phyloP scores from a whole-genome alignment of 225 moss, liverwort and hornwort species.

The Lunularia cruciata region DNA sequence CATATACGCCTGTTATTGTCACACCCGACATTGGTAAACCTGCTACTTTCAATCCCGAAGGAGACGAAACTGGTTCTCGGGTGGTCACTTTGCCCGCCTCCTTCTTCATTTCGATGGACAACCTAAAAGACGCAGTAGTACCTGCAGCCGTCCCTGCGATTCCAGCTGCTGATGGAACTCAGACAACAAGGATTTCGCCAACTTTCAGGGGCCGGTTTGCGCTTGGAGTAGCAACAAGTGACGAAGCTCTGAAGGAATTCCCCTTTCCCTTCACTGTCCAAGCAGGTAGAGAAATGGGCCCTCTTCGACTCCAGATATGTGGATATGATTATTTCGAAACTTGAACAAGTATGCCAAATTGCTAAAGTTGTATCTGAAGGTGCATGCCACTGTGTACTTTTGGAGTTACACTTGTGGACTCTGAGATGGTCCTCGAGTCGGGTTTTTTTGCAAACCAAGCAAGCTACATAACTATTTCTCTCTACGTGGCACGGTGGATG shows the following conservation, averaged over 20 bases:
- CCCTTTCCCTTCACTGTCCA: slow-evolving; percentile 1
- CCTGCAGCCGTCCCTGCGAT: neutral
- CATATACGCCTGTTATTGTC: neutral
- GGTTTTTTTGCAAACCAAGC: too few species aligned
- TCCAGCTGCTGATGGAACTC: slow-evolving; percentile 6
- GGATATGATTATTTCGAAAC: too few species aligned
- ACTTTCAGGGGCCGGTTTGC: neutral
- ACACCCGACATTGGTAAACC: neutral
- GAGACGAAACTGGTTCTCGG: neutral
- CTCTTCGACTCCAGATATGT: too few species aligned
- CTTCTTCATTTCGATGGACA: too few species aligned
- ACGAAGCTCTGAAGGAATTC: neutral
- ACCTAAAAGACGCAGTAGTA: neutral
- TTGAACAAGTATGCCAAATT: too few species aligned
- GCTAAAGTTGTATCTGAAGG: too few species aligned
- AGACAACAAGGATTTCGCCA: neutral
- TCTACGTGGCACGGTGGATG: too few species aligned
- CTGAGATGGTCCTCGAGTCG: too few species aligned
- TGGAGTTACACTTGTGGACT: too few species aligned
- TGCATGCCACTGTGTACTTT: too few species aligned
- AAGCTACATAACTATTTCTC: too few species aligned
- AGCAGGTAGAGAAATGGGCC: neutral
- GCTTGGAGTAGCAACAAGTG: neutral
- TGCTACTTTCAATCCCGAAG: neutral
- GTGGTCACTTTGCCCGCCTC: too few species aligned